phyloP scores from a whole-genome alignment of 352 stramenopile genomes.

The Phytopythium helicoides region DNA sequence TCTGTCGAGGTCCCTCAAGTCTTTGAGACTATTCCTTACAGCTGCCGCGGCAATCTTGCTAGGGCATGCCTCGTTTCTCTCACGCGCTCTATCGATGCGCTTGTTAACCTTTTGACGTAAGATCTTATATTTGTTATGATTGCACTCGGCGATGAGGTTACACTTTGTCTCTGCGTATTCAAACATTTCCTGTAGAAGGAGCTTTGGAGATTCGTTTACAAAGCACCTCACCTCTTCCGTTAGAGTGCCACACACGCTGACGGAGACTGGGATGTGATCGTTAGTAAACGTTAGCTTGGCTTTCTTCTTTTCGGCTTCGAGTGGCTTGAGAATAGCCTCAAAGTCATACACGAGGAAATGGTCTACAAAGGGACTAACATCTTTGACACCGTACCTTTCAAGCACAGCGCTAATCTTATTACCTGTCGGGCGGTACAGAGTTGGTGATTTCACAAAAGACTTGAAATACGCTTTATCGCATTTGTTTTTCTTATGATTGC shows the following conservation, averaged over 20 bases:
- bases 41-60: too few species aligned
- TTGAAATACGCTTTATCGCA: conserved; percentile 8
- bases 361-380: conserved; percentile 8
- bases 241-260: neutral
- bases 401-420: conserved; percentile 12
- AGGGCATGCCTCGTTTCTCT: too few species aligned
- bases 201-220: conserved; percentile 1
- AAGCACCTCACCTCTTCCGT: conserved; percentile 5
- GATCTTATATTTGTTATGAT: neutral
- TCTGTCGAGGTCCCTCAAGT: too few species aligned
- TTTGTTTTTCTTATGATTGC: conserved; percentile 20
- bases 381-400: conserved; percentile 2
- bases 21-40: too few species aligned
- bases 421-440: conserved; percentile 8
- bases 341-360: conserved; percentile 23
- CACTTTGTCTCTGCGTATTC: neutral
- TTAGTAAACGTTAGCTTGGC: conserved; percentile 3
- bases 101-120: neutral
- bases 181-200: conserved; percentile 3
- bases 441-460: conserved; percentile 7
- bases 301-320: neutral
- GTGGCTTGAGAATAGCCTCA: conserved; percentile 16
- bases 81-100: too few species aligned
- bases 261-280: conserved; percentile 2
- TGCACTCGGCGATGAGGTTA: neutral